phyloP scores from a whole-genome alignment of 78 protist genomes.

The Dictyostelium firmibasis region DNA sequence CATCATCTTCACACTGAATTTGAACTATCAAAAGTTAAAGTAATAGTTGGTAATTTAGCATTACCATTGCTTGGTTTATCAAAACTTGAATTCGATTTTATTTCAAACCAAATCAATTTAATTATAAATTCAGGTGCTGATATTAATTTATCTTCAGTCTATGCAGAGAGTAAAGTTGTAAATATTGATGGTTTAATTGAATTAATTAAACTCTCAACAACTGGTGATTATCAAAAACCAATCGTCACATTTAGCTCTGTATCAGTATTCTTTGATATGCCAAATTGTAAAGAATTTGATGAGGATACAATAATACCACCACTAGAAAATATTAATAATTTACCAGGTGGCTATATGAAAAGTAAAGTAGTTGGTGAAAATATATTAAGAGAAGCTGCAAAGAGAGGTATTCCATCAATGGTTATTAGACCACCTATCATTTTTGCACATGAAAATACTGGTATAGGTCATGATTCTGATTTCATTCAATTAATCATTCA shows the following conservation, averaged over 20 bases:
- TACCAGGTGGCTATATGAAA: slow-evolving; percentile 28
- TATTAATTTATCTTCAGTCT: not conserved
- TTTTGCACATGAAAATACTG: not conserved
- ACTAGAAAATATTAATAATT: not conserved
- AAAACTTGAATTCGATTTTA: not conserved
- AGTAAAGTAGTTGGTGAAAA: slow-evolving; percentile 36
- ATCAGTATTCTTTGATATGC: slow-evolving; percentile 8
- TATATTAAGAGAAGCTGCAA: not conserved
- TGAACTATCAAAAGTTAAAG: not conserved
- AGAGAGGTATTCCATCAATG: slow-evolving; percentile 27
- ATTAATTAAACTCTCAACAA: not conserved
- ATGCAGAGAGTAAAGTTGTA: not conserved
- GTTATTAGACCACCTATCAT: not conserved
- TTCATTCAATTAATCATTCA: not conserved
- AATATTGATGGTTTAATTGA: not conserved
- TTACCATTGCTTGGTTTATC: slow-evolving; percentile 12
- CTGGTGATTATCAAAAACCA: not conserved
- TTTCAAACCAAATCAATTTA: not conserved
- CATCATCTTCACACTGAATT: not conserved
- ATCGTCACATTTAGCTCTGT: not conserved
- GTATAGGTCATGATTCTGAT: not conserved
- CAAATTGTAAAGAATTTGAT: not conserved
- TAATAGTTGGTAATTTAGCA: slow-evolving; percentile 21
- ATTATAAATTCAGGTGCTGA: not conserved
- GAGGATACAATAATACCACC: not conserved